These are phyloP conservation scores for Exophiala calicioides DNA, from an alignment of 2,329 filamentous ascomycete genomes.

Conservation along the genomic window DNA sequence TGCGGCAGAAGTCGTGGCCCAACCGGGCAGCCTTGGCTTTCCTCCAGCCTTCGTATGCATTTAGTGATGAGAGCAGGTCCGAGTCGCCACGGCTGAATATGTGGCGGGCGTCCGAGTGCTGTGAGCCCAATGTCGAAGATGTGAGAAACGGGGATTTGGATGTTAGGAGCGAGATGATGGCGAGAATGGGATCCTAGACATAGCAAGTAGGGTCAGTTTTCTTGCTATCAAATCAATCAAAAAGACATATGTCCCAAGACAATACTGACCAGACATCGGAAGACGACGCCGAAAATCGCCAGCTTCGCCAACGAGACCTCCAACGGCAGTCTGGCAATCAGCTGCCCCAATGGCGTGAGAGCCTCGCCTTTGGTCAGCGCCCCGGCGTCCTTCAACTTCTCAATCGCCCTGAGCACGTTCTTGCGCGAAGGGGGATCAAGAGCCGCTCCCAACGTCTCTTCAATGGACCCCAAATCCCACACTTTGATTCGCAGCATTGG, in stretches of 20 bases:
- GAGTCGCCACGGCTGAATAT: conserved; percentile 85
- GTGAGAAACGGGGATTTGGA: conserved; percentile 93
- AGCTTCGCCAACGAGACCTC: conserved; percentile 96
- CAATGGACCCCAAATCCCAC: conserved; percentile 91
- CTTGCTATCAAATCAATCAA: too few relatives aligned
- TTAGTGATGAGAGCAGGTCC: conserved; percentile 88
- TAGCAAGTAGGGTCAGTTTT: not conserved
- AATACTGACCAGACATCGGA: conserved; percentile 67
- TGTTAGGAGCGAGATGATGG: conserved; percentile 87
- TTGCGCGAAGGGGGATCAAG: conserved; percentile 87
- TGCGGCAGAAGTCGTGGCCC: conserved; percentile 85
- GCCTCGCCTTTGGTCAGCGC: conserved; percentile 80
- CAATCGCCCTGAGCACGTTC: conserved; percentile 90
- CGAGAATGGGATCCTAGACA: conserved; percentile 73
- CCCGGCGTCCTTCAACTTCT: conserved; percentile 89
- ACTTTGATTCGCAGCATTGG: conserved; percentile 96
- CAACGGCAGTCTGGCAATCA: conserved; percentile 83
- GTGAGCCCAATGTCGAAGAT: conserved; percentile 74
- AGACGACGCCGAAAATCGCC: conserved; percentile 80
- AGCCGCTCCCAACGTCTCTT: conserved; percentile 82
- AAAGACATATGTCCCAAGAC: not conserved
- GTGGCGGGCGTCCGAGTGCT: conserved; percentile 63
- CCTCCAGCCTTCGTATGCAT: conserved; percentile 89
- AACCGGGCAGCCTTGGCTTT: conserved; percentile 71
- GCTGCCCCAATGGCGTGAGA: conserved; percentile 79